Conservation (phyloP, 768 basidiomycete genomes). For the Austroboletus eburneus region DNA sequence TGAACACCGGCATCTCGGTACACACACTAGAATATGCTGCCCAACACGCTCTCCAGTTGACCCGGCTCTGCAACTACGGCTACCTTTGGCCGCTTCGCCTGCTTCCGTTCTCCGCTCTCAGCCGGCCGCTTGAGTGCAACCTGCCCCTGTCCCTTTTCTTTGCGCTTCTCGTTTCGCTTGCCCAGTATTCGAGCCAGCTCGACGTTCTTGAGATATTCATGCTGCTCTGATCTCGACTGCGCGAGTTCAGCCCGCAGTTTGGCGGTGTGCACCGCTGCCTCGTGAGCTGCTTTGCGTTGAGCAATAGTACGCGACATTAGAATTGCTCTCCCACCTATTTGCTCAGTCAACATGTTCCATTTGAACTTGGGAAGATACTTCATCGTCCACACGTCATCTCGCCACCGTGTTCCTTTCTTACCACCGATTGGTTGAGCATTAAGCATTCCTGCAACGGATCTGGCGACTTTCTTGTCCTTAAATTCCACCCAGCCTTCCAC, state of each 20-base stretch:
- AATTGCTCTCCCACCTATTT: slow-evolving; percentile 73
- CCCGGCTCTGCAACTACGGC: background rate
- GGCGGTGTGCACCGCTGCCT: slow-evolving; percentile 82
- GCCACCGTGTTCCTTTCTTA: slow-evolving; percentile 85
- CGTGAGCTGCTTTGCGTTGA: slow-evolving; percentile 63
- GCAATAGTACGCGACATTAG: slow-evolving; percentile 1
- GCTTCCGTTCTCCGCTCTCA: slow-evolving; percentile 7
- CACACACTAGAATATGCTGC: slow-evolving; percentile 46
- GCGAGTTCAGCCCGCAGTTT: slow-evolving; percentile 89
- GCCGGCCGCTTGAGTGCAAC: slow-evolving; percentile 19
- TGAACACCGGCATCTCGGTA: background rate
- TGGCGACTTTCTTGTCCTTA: slow-evolving; percentile 87
- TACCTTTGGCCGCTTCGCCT: slow-evolving; percentile 14
- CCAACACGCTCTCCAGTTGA: slow-evolving; percentile 42
- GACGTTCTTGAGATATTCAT: slow-evolving; percentile 90
- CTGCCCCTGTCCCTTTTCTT: slow-evolving; percentile 52
- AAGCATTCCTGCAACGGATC: slow-evolving; percentile 89
- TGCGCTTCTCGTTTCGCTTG: slow-evolving; percentile 70
- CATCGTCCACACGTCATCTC: slow-evolving; percentile 99
- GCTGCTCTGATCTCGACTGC: slow-evolving; percentile 84
- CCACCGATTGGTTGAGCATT: slow-evolving; percentile 96
- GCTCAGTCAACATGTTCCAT: slow-evolving; percentile 98
- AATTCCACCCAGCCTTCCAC: slow-evolving; percentile 99
- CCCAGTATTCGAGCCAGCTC: slow-evolving; percentile 85
- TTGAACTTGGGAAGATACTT: slow-evolving; percentile 97